Evolutionary conservation across 192 early-diverging fungal species (phyloP).

Genomic region (Coemansia sp.): DNA sequence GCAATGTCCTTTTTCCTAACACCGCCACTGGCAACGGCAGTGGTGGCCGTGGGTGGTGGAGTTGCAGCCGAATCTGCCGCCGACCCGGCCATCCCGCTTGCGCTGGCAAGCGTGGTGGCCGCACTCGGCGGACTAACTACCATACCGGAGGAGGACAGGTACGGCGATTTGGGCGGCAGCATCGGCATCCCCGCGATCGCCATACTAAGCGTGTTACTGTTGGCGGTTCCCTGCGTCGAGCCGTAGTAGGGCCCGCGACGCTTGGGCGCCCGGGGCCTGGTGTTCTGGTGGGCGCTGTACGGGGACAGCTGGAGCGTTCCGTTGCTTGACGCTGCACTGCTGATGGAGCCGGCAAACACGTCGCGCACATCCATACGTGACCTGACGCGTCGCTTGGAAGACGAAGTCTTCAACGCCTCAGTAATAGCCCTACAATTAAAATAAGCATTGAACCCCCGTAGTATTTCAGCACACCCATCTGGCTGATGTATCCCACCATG

Average conservation of each 20-base stretch:
- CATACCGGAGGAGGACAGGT: conserved; percentile 17
- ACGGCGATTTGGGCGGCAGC: conserved; percentile 50
- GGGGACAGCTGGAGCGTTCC: conserved; percentile 29
- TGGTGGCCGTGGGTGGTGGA: conserved; percentile 1
- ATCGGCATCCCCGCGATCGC: conserved; percentile 47
- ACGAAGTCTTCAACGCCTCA: conserved; percentile 51
- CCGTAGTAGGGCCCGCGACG: conserved; percentile 24
- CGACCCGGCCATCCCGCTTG: background rate
- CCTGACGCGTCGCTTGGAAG: conserved; percentile 38
- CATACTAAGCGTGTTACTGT: conserved; percentile 39
- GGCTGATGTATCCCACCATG: background rate
- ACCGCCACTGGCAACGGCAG: background rate
- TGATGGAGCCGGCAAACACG: conserved; percentile 35
- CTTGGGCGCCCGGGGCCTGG: conserved; percentile 17
- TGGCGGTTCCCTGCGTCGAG: conserved; percentile 1
- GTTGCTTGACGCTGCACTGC: conserved; percentile 4
- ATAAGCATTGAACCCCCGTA: background rate
- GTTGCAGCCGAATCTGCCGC: background rate
- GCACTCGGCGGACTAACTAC: conserved; percentile 4
- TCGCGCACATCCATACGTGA: conserved; percentile 49
- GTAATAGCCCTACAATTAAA: conserved; percentile 33
- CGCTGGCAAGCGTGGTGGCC: conserved; percentile 4
- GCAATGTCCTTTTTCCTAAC: conserved; percentile 9
- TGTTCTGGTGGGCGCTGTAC: conserved; percentile 11
- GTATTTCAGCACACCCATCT: background rate